Evolutionary conservation across 2,329 filamentous ascomycete genomes (phyloP), one percentile per base, ranked within the genome.

Genomic region (Colletotrichum karsti): DNA sequence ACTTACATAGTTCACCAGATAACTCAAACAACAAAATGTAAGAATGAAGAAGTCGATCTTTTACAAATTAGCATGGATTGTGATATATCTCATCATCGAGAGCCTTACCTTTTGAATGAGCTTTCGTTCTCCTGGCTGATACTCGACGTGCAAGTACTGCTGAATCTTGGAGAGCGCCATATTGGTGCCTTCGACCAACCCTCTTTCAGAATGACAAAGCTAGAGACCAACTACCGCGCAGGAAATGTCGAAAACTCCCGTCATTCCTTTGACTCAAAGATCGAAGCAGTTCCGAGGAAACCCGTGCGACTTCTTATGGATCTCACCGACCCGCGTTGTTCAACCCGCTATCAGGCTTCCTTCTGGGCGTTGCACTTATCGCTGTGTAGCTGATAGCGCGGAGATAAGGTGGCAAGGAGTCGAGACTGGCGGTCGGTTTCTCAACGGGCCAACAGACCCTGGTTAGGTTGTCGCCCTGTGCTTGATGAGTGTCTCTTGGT

Each of bases 21-120:
- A 88, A 71, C 82, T 85, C 55, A 91, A 73, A 73, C 88, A 91
- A 76, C 88, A 90, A 73, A 90, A 90, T 0, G 86, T 88, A 48
- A 91, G 76, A 71, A 90, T 90, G 77, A 90, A 90, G 72, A 90
- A 90, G 74, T 90, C 88, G 53, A 59, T 50, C 56, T 59, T 24
- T n/a, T 33, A 13, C 10, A 20, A 20, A 37, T 53, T n/a, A 22
- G 30, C 50, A 5, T 9, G 18, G 12, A 24, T 35, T 15, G 24
- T 2, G n/a, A 2, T 22, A 2, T 50, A 0, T 33, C n/a, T 0
- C 0, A 28, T 4, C 8, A 51, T 1, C 2, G 15, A 22, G 2
- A 6, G 22, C 10, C 50, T 1, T n/a, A 90, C 87, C 78, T 88
- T 90, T 42, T 81, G 82, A 6, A 90, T 78, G 30, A 90, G 76